Evolutionary conservation across 148 eudicot genomes (phyloP).

Genomic region (Camellia sinensis): DNA sequence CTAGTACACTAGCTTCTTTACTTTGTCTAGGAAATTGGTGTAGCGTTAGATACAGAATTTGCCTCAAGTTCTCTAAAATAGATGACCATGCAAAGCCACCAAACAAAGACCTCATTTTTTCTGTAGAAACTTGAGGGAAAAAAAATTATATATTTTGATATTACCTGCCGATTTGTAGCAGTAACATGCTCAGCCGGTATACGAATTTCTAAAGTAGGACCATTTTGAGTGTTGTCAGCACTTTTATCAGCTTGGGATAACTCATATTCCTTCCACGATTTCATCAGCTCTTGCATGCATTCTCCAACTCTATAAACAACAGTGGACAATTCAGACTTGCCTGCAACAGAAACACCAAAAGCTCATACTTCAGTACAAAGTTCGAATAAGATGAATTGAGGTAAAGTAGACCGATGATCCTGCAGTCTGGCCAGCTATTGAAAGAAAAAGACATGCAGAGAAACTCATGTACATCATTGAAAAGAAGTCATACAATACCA

Average conservation of each 20-base stretch:
- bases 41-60: background rate
- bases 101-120: background rate
- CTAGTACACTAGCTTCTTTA: background rate
- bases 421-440: too few species aligned
- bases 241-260: slow-evolving; percentile 51
- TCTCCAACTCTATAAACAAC: slow-evolving; percentile 81
- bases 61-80: background rate
- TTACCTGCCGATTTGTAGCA: slow-evolving; percentile 95
- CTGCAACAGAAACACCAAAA: slow-evolving; percentile 39
- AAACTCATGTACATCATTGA: background rate
- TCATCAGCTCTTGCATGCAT: slow-evolving; percentile 83
- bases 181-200: slow-evolving; percentile 95
- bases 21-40: background rate
- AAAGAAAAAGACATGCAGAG: background rate
- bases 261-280: slow-evolving; percentile 83
- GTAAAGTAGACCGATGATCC: too few species aligned
- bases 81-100: background rate
- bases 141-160: slow-evolving; percentile 15
- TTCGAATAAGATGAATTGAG: too few species aligned
- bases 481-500: background rate
- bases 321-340: slow-evolving; percentile 62
- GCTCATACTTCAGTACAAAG: background rate
- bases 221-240: slow-evolving; percentile 48
- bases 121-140: background rate
- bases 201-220: slow-evolving; percentile 80